phyloP scores from a whole-genome alignment of 2,329 filamentous ascomycete species.

The Cytospora schulzeri region DNA sequence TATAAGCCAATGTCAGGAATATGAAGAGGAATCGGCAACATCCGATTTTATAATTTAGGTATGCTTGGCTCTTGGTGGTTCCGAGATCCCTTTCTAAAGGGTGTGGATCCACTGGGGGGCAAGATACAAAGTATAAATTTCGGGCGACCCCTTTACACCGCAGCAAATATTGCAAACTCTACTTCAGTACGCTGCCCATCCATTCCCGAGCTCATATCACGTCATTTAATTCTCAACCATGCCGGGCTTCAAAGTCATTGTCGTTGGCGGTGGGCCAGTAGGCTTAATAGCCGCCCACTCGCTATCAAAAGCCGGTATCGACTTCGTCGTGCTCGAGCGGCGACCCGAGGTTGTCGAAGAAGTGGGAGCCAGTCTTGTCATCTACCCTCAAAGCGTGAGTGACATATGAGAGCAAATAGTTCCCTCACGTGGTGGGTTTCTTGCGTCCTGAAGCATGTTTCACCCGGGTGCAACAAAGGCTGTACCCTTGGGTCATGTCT shows the following conservation, averaged over 20 bases:
- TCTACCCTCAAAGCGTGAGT: conserved; percentile 35
- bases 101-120: neutral
- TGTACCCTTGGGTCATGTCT: no score
- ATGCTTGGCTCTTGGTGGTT: no score
- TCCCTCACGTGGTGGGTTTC: no score
- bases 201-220: neutral
- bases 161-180: neutral
- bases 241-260: conserved; percentile 33
- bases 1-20: neutral
- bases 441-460: no score
- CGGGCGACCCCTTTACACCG: neutral
- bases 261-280: conserved; percentile 36
- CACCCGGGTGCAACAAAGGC: no score
- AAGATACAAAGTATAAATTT: neutral
- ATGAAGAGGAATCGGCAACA: neutral
- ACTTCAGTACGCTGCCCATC: neutral
- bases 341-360: conserved; percentile 34
- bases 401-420: no score
- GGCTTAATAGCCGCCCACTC: conserved; percentile 37
- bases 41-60: neutral
- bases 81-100: neutral
- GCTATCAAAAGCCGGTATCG: conserved; percentile 37
- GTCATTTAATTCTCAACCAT: neutral
- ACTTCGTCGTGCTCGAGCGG: conserved; percentile 44
- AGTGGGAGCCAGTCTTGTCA: conserved; percentile 37